Percentiles rank a stretch among this genome's conserved stretches.
These are phyloP conservation scores for Globisporangium nunn DNA, from an alignment of 352 stramenopile species.

Conservation along the genomic window DNA sequence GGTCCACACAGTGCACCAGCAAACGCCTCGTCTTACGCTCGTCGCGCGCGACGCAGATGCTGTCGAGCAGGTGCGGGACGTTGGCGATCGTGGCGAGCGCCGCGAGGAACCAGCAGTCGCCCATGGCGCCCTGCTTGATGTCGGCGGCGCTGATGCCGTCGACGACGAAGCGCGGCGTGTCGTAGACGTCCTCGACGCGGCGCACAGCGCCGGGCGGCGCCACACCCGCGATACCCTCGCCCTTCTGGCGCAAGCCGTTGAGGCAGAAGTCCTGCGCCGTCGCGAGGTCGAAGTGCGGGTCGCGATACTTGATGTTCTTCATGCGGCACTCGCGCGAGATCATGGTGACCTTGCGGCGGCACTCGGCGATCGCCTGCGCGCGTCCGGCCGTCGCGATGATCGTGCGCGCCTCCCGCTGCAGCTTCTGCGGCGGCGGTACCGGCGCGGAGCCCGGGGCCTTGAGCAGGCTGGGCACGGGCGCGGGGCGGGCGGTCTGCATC, in stretches of 20 bases:
- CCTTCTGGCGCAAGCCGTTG: conserved; percentile 17
- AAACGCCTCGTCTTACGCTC: conserved; percentile 12
- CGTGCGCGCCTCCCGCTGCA: conserved; percentile 18
- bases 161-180: conserved; percentile 34
- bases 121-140: conserved; percentile 62
- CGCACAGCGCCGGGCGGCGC: conserved; percentile 11
- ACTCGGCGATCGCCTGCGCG: conserved; percentile 25
- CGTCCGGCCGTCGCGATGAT: conserved; percentile 22
- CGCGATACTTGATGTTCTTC: conserved; percentile 38
- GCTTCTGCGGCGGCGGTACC: conserved; percentile 4
- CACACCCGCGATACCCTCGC: conserved; percentile 12
- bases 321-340: conserved; percentile 33
- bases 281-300: conserved; percentile 32
- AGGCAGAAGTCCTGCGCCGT: conserved; percentile 18
- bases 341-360: conserved; percentile 28
- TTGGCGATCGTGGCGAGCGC: conserved; percentile 64
- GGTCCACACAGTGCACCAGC: not conserved
- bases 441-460: not conserved
- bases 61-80: conserved; percentile 56
- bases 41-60: conserved; percentile 43
- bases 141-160: conserved; percentile 55
- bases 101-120: conserved; percentile 81
- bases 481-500: conserved; percentile 6
- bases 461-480: conserved; percentile 6
- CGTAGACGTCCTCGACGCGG: conserved; percentile 32